Base-by-base conservation (phyloP, 2,329 filamentous ascomycete species). In the Epichloe gansuensis region DNA sequence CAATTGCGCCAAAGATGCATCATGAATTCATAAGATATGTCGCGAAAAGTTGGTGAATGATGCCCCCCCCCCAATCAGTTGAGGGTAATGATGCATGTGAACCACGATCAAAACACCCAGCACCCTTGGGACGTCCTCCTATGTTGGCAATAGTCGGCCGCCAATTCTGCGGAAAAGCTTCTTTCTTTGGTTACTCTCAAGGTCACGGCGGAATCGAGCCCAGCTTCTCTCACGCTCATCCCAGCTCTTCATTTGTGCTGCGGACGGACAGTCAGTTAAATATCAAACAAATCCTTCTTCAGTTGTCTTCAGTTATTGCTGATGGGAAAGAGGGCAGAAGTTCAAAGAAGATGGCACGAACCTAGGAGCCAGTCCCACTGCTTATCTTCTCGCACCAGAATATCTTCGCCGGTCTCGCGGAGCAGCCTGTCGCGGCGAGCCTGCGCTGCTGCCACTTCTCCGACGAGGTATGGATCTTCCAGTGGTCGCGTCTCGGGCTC, bases 401-500 rank as follows among this genome's bases (percentile, higher is more conserved):
- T 65, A 53, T 78, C 77, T 27, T 76, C 75, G 1, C 72, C 72
- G 40, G 70, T 72, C 65, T 83, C 76, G 50, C 75, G 68, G n/a
- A 73, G 72, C 31, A 83, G 64, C 55, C 82, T 71, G 60, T 78
- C 77, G n/a, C 68, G 66, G 43, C 78, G 71, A 7, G 81, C 80
- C 55, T 72, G 65, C 9, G 72, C 70, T 2, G 83, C 83, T 3
- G 81, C 82, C 49, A 74, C 74, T 66, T 85, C 81, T 36, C 83
- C 83, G 2, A 86, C 83, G 9, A 86, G 68, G 52, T 82, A 75
- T 0, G 82, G 82, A 57, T 86, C 83, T 65, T 87, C 83, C 17
- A 82, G 71, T 3, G 80, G 81, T 6, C 74, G 71, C 64, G 63
- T 47, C 23, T 52, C 53, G 9, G 47, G 15, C 12, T 31, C 15